These are phyloP conservation scores for Mortierella sp. DNA, from an alignment of 371 early-diverging fungal species.

Conservation along the genomic window DNA sequence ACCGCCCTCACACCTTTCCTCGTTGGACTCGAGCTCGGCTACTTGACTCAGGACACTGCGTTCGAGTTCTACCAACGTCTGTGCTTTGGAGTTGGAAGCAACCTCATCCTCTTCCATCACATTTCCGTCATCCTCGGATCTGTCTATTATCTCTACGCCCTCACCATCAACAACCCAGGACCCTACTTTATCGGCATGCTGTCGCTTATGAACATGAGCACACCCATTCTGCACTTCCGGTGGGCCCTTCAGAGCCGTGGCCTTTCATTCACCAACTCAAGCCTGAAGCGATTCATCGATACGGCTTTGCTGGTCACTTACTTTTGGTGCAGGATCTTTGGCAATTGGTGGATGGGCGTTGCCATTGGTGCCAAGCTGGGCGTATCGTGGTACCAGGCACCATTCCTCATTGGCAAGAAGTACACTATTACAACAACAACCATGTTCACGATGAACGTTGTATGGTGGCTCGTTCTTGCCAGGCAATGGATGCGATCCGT, in stretches of 20 bases:
- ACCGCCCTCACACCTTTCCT: constrained; percentile 49
- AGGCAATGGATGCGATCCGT: constrained; percentile 41
- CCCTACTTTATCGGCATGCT: constrained; percentile 53
- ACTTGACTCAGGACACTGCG: constrained; percentile 46
- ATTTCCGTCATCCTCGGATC: constrained; percentile 47
- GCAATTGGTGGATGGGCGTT: constrained; percentile 52
- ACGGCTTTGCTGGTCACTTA: constrained; percentile 49
- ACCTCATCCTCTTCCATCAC: constrained; percentile 53
- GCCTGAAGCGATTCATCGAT: constrained; percentile 43
- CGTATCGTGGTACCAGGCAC: constrained; percentile 45
- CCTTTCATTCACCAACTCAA: constrained; percentile 38
- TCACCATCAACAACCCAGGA: constrained; percentile 42
- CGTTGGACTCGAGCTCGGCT: constrained; percentile 53
- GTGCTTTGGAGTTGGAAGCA: constrained; percentile 48
- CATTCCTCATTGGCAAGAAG: constrained; percentile 34
- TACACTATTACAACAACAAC: constrained; percentile 43
- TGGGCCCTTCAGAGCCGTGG: constrained; percentile 50
- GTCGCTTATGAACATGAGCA: constrained; percentile 53
- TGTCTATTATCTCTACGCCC: constrained; percentile 38
- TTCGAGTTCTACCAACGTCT: constrained; percentile 50
- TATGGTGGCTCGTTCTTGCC: constrained; percentile 47
- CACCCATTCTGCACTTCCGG: constrained; percentile 47
- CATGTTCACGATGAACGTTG: constrained; percentile 50
- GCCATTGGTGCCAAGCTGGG: constrained; percentile 47
- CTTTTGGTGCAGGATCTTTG: constrained; percentile 52